Evolutionary conservation across 768 basidiomycete genomes (phyloP).

Genomic region (Tricholoma terreum): DNA sequence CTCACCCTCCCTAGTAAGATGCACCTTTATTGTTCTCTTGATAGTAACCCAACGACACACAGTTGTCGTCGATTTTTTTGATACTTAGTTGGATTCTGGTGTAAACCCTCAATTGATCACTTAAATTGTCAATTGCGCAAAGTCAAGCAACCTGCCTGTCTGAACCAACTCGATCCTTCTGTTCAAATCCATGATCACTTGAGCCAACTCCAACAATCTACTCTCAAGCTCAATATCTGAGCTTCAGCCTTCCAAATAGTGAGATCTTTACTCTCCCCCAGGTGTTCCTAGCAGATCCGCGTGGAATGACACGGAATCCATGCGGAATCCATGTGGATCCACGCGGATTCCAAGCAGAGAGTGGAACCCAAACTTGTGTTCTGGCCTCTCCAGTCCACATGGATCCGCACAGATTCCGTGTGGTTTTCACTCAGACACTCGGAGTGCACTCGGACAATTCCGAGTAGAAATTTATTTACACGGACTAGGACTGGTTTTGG

Average conservation of each 20-base stretch:
- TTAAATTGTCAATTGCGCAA: constrained; percentile 63
- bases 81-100: constrained; percentile 46
- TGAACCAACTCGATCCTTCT: constrained; percentile 55
- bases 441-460: no score
- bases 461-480: no score
- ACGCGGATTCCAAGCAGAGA: no score
- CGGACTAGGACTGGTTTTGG: no score
- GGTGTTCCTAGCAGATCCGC: no score
- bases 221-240: constrained; percentile 54
- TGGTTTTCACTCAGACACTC: no score
- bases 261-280: no score
- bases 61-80: constrained; percentile 62
- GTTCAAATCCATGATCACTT: constrained; percentile 48
- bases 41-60: background rate
- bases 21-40: background rate
- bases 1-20: constrained; percentile 59
- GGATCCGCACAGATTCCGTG: no score
- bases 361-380: no score
- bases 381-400: no score
- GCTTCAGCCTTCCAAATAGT: constrained; percentile 75
- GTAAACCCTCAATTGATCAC: constrained; percentile 53
- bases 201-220: constrained; percentile 32
- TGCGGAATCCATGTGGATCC: no score
- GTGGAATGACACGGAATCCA: no score
- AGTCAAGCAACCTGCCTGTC: constrained; percentile 66